Percentiles rank a stretch among this genome's conserved stretches.
phyloP scores from a whole-genome alignment of 2,329 filamentous ascomycete species.

The Paecilomyces formosus region DNA sequence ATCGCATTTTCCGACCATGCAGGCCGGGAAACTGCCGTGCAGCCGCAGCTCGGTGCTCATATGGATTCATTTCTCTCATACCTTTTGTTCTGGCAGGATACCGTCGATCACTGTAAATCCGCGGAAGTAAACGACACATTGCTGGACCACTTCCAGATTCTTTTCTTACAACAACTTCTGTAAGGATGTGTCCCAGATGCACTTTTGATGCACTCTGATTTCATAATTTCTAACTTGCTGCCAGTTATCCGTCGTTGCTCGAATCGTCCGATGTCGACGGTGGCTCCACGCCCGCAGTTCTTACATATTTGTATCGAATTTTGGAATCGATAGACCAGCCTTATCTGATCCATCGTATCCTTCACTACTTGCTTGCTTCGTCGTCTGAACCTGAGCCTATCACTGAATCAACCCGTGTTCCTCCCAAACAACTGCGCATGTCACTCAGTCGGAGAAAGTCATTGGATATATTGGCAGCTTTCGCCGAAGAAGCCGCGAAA shows the following conservation, averaged over 20 bases:
- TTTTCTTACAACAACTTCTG: constrained; percentile 91
- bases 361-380: constrained; percentile 83
- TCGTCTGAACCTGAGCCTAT: constrained; percentile 41
- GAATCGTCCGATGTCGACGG: constrained; percentile 97
- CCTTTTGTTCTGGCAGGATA: constrained; percentile 95
- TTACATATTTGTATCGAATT: constrained; percentile 87
- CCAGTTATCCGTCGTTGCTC: constrained; percentile 83
- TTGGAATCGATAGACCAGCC: constrained; percentile 87
- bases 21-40: constrained; percentile 65
- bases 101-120: constrained; percentile 89
- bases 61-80: constrained; percentile 92
- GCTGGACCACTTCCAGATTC: constrained; percentile 92
- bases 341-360: constrained; percentile 86
- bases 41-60: constrained; percentile 75
- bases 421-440: constrained; percentile 54
- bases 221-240: constrained; percentile 1
- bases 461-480: constrained; percentile 73
- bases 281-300: constrained; percentile 88
- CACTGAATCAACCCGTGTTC: constrained; percentile 20
- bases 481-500: constrained; percentile 65
- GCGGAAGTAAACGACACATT: constrained; percentile 86
- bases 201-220: neutral
- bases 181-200: constrained; percentile 39
- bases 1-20: constrained; percentile 84
- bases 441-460: constrained; percentile 71